Base-by-base conservation (phyloP, 176 grass and related monocot genomes). In the Phoenix roebelenii region DNA sequence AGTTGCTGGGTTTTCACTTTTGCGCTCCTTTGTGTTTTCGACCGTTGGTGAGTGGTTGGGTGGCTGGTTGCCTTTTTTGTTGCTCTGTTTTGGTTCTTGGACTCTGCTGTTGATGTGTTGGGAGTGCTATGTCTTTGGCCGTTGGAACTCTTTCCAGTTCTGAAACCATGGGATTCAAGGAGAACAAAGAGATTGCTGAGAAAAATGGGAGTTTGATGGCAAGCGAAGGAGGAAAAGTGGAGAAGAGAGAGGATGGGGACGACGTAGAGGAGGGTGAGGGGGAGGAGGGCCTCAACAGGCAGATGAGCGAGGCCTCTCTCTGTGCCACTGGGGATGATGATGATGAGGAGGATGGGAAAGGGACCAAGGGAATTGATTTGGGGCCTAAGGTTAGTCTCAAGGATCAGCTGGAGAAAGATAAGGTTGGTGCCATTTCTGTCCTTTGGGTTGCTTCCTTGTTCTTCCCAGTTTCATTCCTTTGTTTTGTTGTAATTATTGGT, bases 381-480 rank as follows among this genome's bases (percentile, higher is more conserved):
- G 85, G 94, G 18, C 94, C 94, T 18, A 69, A 51, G 32, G 76
- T 98, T 63, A 98, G 94, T 78, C 89, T 98, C 94, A 98, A 93
- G 69, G 84, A 92, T 23, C 88, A 98, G 82, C 79, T 98, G 64
- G 92, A 97, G 75, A 97, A 97, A 66, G 92, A 97, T 65, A 97
- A 97, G 84, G 92, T 91, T 68, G 22, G 0, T 3, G 52, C 2
- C 15, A 23, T 51, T 57, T 50, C 29, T 53, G 14, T 15, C 6
- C 15, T 53, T 14, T 18, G 12, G 16, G 17, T 12, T 51, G 54
- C 23, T n/a, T 60, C 3, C 7, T 39, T 57, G 57, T 57, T 24
- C 18, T 44, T 54, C 20, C n/a, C 35, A n/a, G 28, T 25, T 23
- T 17, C 32, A 19, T 22, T 2, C n/a, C 5, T 9, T 50, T 52